Percentiles rank a stretch among this genome's conserved stretches.
Evolutionary conservation across 2,329 filamentous ascomycete species (phyloP).

Genomic region (Aspergillus vadensis): DNA sequence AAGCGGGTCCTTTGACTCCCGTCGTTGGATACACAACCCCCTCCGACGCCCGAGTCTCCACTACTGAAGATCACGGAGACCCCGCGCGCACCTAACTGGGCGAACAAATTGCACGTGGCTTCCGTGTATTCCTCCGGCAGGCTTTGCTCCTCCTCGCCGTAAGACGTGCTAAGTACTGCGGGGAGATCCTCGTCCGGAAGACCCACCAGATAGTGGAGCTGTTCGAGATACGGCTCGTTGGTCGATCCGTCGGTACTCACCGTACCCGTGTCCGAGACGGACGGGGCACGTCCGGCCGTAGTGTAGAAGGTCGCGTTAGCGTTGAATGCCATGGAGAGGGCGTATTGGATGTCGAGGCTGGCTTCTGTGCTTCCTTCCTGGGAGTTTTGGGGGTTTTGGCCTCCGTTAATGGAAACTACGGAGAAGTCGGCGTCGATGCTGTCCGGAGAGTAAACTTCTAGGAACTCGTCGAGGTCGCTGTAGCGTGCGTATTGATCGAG

Average conservation of each 20-base stretch:
- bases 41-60: slow-evolving; percentile 64
- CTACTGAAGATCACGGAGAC: slow-evolving; percentile 67
- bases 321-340: slow-evolving; percentile 57
- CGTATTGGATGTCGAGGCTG: slow-evolving; percentile 65
- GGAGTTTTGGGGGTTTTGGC: slow-evolving; percentile 52
- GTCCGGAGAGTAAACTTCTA: slow-evolving; percentile 57
- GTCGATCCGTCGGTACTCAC: slow-evolving; percentile 45
- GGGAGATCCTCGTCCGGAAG: slow-evolving; percentile 60
- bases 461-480: slow-evolving; percentile 59
- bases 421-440: slow-evolving; percentile 58
- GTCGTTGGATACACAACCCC: slow-evolving; percentile 57
- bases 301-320: slow-evolving; percentile 61
- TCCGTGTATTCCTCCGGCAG: slow-evolving; percentile 62
- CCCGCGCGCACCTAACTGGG: slow-evolving; percentile 66
- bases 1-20: slow-evolving; percentile 56
- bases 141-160: slow-evolving; percentile 67
- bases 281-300: slow-evolving; percentile 58
- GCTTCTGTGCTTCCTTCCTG: slow-evolving; percentile 55
- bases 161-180: slow-evolving; percentile 67
- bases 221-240: slow-evolving; percentile 69
- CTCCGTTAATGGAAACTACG: slow-evolving; percentile 59
- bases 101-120: slow-evolving; percentile 63
- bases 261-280: slow-evolving; percentile 52
- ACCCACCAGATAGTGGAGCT: slow-evolving; percentile 61
- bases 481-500: slow-evolving; percentile 56